Conservation (phyloP, 768 basidiomycete species). For the Leccinum pellstonianum region DNA sequence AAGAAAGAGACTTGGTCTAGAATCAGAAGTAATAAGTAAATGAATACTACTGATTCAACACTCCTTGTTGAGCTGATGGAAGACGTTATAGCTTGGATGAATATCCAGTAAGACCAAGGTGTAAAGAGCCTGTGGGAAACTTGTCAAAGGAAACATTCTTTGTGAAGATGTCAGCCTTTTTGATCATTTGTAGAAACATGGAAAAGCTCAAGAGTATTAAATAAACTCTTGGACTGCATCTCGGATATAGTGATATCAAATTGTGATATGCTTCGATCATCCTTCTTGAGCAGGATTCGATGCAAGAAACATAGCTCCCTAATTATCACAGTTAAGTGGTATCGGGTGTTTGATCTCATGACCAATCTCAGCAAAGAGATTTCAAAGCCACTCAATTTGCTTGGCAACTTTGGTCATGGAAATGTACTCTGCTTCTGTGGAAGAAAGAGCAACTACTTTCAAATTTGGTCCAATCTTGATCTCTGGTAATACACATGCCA, state of each 20-base stretch:
- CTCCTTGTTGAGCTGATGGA: too few species aligned
- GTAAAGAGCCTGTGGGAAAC: too few species aligned
- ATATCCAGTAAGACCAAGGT: too few species aligned
- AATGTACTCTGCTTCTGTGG: neutral
- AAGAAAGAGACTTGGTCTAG: too few species aligned
- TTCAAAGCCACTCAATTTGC: neutral
- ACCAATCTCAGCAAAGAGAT: neutral
- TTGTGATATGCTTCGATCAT: accelerated
- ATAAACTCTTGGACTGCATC: neutral
- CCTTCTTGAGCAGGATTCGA: neutral
- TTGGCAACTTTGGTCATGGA: neutral
- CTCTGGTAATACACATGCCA: too few species aligned
- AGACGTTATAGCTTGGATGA: too few species aligned
- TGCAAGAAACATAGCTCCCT: neutral
- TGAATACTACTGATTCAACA: too few species aligned
- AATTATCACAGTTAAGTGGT: neutral
- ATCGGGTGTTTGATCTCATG: neutral
- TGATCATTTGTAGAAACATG: neutral
- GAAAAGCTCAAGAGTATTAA: neutral
- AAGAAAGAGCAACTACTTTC: neutral
- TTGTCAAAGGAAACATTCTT: neutral
- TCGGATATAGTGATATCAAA: neutral
- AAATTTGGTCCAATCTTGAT: too few species aligned
- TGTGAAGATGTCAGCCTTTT: neutral
- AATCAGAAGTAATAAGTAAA: too few species aligned